Conservation (phyloP, 75 land plant genomes). For the Cryptomeria japonica region DNA sequence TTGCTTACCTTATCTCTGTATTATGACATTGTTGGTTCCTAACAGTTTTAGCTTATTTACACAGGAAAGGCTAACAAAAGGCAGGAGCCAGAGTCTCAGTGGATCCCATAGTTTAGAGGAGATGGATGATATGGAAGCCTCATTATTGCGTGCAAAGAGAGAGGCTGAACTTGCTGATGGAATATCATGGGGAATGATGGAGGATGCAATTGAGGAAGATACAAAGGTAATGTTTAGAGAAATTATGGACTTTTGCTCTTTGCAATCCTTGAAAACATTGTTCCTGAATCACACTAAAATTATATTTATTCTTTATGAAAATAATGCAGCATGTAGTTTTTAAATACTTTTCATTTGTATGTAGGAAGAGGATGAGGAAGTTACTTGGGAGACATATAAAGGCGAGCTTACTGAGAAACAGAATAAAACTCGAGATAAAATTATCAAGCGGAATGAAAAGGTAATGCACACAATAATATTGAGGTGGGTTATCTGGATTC, state of each 20-base stretch:
- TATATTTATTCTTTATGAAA: not conserved
- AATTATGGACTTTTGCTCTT: not conserved
- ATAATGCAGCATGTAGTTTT: not conserved
- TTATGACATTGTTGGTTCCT: not conserved
- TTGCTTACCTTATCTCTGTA: not conserved
- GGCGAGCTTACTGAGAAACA: slow-evolving; percentile 94
- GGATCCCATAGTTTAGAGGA: slow-evolving; percentile 38
- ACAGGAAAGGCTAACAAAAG: slow-evolving; percentile 51
- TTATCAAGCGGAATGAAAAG: slow-evolving; percentile 88
- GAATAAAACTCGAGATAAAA: slow-evolving; percentile 82
- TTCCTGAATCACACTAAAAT: not conserved
- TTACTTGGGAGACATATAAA: slow-evolving; percentile 95
- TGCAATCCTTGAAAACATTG: not conserved
- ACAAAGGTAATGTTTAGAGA: slow-evolving; percentile 50
- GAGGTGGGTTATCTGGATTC: not conserved
- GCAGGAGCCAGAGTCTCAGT: slow-evolving; percentile 39
- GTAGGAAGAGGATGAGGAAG: slow-evolving; percentile 78
- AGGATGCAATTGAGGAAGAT: slow-evolving; percentile 89
- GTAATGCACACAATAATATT: slow-evolving; percentile 20
- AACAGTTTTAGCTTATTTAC: not conserved
- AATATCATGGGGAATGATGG: slow-evolving; percentile 94
- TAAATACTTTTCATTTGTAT: slow-evolving; percentile 7
- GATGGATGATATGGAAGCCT: slow-evolving; percentile 67
- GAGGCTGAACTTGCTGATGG: slow-evolving; percentile 85
- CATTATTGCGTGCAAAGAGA: slow-evolving; percentile 74